phyloP scores from a whole-genome alignment of 768 basidiomycete species.

The Pleurotus cornucopiae region DNA sequence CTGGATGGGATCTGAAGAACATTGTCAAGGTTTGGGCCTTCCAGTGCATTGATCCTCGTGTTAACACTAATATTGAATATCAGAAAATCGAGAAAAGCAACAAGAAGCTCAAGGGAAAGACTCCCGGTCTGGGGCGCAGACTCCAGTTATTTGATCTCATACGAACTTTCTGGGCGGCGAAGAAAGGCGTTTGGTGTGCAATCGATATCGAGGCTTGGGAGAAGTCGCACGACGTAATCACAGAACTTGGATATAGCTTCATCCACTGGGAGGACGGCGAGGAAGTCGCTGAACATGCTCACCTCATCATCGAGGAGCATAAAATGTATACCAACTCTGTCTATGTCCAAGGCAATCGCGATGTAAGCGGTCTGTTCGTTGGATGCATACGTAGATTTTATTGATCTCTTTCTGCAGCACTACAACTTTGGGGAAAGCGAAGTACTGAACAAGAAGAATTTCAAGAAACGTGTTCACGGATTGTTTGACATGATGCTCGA shows the following conservation, averaged over 20 bases:
- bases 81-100: conserved; percentile 80
- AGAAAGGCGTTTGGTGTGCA: conserved; percentile 69
- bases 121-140: conserved; percentile 48
- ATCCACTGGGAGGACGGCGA: conserved; percentile 52
- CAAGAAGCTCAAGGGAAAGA: conserved; percentile 66
- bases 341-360: conserved; percentile 60
- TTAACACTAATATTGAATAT: neutral
- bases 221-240: conserved; percentile 62
- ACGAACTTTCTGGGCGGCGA: conserved; percentile 57
- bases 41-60: neutral
- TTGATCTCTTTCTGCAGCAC: conserved; percentile 31
- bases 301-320: conserved; percentile 64
- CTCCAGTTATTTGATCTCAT: conserved; percentile 67
- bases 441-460: conserved; percentile 40
- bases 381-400: neutral
- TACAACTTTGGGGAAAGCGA: conserved; percentile 67
- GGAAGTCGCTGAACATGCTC: conserved; percentile 46
- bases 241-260: conserved; percentile 79
- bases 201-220: conserved; percentile 88
- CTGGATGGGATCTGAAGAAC: conserved; percentile 49
- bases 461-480: conserved; percentile 48
- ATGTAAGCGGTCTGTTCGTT: conserved; percentile 32
- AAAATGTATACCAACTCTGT: conserved; percentile 50
- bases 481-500: conserved; percentile 35
- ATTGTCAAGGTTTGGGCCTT: conserved; percentile 50